Conservation (phyloP, 257 asterid genomes). For the Perilla frutescens region DNA sequence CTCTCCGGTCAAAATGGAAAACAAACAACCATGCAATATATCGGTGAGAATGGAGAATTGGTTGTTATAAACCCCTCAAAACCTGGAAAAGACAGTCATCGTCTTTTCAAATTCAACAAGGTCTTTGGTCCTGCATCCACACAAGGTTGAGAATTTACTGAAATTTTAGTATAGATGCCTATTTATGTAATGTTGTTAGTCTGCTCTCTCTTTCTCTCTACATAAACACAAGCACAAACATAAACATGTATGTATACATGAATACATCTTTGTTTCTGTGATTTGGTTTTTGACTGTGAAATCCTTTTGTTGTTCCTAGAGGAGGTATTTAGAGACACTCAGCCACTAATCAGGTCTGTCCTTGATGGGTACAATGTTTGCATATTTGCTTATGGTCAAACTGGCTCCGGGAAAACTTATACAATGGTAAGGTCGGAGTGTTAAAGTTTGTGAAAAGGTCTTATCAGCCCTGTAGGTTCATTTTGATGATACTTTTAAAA, state of each 20-base stretch:
- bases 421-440: slow-evolving; percentile 70
- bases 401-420: slow-evolving; percentile 96
- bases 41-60: slow-evolving; percentile 93
- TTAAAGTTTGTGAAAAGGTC: slow-evolving; percentile 3
- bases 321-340: slow-evolving; percentile 92
- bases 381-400: slow-evolving; percentile 98
- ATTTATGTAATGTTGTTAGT: slow-evolving; percentile 8
- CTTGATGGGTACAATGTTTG: slow-evolving; percentile 96
- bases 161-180: slow-evolving; percentile 7
- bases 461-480: slow-evolving; percentile 20
- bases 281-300: slow-evolving; percentile 17
- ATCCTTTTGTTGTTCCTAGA: slow-evolving; percentile 47
- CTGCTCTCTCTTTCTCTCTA: slow-evolving; percentile 19
- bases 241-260: background rate
- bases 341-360: slow-evolving; percentile 87
- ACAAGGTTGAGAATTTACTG: slow-evolving; percentile 68
- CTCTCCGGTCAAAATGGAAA: slow-evolving; percentile 72
- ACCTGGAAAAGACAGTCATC: slow-evolving; percentile 86
- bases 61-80: slow-evolving; percentile 80
- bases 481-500: slow-evolving; percentile 34
- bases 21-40: slow-evolving; percentile 77
- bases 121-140: slow-evolving; percentile 78
- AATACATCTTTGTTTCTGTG: slow-evolving; percentile 4
- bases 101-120: slow-evolving; percentile 92
- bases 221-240: background rate